Percentiles rank a stretch among this genome's conserved stretches.
Evolutionary conservation across 1,284 basidiomycete species (phyloP).

Genomic region (Moniliophthora roreri): DNA sequence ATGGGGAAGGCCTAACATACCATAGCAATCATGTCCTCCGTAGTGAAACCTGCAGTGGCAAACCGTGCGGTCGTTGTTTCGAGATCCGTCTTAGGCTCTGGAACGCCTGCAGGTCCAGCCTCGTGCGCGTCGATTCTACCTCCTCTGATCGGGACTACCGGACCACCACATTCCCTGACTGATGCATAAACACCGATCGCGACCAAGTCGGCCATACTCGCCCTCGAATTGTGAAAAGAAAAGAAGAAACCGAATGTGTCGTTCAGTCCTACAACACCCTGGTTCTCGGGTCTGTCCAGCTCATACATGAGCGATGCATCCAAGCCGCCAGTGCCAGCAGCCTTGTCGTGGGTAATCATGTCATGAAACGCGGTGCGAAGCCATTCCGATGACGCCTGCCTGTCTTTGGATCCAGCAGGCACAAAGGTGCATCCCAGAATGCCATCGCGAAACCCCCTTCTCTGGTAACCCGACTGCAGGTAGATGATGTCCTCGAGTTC

Average conservation of each 20-base stretch:
- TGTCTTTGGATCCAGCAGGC: background rate
- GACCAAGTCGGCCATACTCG: slow-evolving; percentile 8
- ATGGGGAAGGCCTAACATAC: background rate
- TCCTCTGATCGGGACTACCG: slow-evolving; percentile 2
- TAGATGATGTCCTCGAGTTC: slow-evolving; percentile 6
- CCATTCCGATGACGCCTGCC: background rate
- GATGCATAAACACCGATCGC: slow-evolving; percentile 8
- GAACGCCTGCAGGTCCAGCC: slow-evolving; percentile 10
- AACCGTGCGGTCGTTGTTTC: slow-evolving; percentile 6
- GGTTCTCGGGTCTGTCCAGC: slow-evolving; percentile 1
- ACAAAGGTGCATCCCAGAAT: background rate
- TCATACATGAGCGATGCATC: slow-evolving; percentile 4
- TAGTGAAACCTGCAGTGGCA: slow-evolving; percentile 7
- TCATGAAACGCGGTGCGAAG: slow-evolving; percentile 5
- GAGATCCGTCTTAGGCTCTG: slow-evolving; percentile 8
- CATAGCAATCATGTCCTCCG: slow-evolving; percentile 11
- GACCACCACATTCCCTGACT: slow-evolving; percentile 11
- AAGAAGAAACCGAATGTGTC: slow-evolving; percentile 4
- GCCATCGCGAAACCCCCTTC: slow-evolving; percentile 2
- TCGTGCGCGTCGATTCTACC: slow-evolving; percentile 12
- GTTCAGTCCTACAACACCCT: background rate
- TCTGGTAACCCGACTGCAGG: background rate
- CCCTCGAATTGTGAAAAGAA: background rate
- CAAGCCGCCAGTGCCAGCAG: background rate
- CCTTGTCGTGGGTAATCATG: slow-evolving; percentile 1